These are phyloP conservation scores for Ricinus communis DNA, from an alignment of 345 rosid genomes.

Conservation along the genomic window DNA sequence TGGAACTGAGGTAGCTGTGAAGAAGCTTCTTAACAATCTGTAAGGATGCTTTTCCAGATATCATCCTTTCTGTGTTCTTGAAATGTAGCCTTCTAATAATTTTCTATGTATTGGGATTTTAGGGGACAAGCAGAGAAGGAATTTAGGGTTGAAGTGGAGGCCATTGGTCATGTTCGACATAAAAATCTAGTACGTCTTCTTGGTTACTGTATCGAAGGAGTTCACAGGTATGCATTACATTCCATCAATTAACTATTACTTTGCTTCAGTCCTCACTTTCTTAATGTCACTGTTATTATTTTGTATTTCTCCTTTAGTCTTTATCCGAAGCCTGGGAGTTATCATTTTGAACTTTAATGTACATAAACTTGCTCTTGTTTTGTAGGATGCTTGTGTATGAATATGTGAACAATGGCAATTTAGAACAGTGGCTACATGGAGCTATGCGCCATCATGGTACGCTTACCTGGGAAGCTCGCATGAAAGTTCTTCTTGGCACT, in stretches of 20 bases:
- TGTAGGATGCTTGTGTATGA: slow-evolving; percentile 30
- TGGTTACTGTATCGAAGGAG: slow-evolving; percentile 94
- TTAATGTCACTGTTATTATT: background rate
- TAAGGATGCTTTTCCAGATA: slow-evolving; percentile 35
- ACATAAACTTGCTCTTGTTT: background rate
- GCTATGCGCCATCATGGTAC: slow-evolving; percentile 24
- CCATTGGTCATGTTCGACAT: slow-evolving; percentile 94
- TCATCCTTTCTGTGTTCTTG: slow-evolving; percentile 1
- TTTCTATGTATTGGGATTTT: slow-evolving; percentile 22
- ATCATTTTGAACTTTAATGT: background rate
- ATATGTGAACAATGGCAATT: slow-evolving; percentile 31
- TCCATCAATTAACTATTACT: slow-evolving; percentile 3
- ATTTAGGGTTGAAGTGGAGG: slow-evolving; percentile 95
- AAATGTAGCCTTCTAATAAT: slow-evolving; percentile 12
- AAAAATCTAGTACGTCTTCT: slow-evolving; percentile 92
- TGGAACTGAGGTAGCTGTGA: slow-evolving; percentile 94
- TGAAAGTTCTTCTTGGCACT: slow-evolving; percentile 36
- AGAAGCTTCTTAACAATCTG: slow-evolving; percentile 95
- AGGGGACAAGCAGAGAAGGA: slow-evolving; percentile 99
- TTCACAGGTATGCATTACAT: slow-evolving; percentile 57
- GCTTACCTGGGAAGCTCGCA: slow-evolving; percentile 31
- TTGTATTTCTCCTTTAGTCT: background rate
- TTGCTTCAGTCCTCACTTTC: background rate
- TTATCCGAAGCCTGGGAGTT: background rate
- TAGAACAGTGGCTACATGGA: slow-evolving; percentile 35